Percentiles rank a stretch among this genome's conserved stretches.
phyloP scores from a whole-genome alignment of 352 stramenopile species.

The Globisporangium orthogonon region DNA sequence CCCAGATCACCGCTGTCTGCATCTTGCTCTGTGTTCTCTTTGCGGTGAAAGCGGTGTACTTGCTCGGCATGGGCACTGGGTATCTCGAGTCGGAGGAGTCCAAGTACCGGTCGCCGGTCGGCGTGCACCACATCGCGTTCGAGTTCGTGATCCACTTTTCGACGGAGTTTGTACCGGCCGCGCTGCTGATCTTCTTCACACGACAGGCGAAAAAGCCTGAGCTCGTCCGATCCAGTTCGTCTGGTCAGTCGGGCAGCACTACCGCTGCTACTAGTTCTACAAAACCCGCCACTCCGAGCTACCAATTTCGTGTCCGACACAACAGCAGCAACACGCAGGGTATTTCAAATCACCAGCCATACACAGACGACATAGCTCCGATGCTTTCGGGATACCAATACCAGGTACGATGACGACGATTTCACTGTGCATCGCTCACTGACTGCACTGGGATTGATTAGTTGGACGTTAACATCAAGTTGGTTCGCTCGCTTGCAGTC shows the following conservation, averaged over 20 bases:
- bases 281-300: constrained; percentile 37
- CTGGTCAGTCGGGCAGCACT: constrained; percentile 18
- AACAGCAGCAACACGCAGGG: constrained; percentile 21
- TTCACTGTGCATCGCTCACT: not conserved
- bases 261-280: constrained; percentile 19
- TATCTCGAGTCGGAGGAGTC: constrained; percentile 55
- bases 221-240: constrained; percentile 19
- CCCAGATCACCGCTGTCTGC: constrained; percentile 70
- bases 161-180: constrained; percentile 68
- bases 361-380: constrained; percentile 39
- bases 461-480: not conserved
- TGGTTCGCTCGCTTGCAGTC: constrained; percentile 17
- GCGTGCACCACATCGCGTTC: constrained; percentile 62
- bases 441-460: not conserved
- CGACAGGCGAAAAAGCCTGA: constrained; percentile 22
- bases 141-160: constrained; percentile 68
- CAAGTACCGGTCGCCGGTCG: constrained; percentile 52
- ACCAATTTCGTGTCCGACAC: constrained; percentile 26
- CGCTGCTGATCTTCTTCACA: constrained; percentile 63
- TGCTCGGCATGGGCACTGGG: constrained; percentile 62
- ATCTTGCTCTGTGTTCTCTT: constrained; percentile 70
- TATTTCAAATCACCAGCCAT: constrained; percentile 16
- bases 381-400: constrained; percentile 66
- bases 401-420: constrained; percentile 25
- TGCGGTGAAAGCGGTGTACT: constrained; percentile 52